Evolutionary conservation across 345 rosid species (phyloP).

Genomic region (Eucalyptus pauciflora): DNA sequence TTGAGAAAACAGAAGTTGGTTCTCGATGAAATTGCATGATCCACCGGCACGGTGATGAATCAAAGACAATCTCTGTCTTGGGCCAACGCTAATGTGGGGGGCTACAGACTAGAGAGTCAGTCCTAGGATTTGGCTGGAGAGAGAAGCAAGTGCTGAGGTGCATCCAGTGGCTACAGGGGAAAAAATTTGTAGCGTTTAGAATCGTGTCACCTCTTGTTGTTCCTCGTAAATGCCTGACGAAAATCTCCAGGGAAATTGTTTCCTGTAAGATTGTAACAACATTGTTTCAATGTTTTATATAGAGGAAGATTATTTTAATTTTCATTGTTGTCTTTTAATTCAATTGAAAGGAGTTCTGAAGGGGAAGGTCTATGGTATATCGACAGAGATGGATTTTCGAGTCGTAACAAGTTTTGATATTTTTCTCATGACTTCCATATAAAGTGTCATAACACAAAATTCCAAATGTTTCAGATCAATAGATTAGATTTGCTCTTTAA

Average conservation of each 20-base stretch:
- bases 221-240: not conserved
- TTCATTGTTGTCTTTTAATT: not conserved
- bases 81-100: not conserved
- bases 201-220: not conserved
- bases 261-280: not conserved
- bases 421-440: fast-evolving
- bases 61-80: not conserved
- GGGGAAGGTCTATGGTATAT: not conserved
- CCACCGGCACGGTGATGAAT: not conserved
- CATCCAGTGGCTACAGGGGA: not conserved
- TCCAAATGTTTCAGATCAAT: not conserved
- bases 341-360: not conserved
- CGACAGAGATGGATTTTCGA: fast-evolving
- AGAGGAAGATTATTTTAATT: not conserved
- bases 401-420: not conserved
- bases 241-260: not conserved
- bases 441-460: not conserved
- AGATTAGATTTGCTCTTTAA: no score
- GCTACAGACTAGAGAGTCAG: not conserved
- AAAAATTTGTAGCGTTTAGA: not conserved
- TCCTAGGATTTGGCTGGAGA: not conserved
- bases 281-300: not conserved
- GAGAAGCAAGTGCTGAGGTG: not conserved
- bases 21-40: not conserved
- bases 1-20: not conserved